These are phyloP conservation scores for Berberis vulgaris DNA, from an alignment of 164 flowering plant species.

Conservation along the genomic window DNA sequence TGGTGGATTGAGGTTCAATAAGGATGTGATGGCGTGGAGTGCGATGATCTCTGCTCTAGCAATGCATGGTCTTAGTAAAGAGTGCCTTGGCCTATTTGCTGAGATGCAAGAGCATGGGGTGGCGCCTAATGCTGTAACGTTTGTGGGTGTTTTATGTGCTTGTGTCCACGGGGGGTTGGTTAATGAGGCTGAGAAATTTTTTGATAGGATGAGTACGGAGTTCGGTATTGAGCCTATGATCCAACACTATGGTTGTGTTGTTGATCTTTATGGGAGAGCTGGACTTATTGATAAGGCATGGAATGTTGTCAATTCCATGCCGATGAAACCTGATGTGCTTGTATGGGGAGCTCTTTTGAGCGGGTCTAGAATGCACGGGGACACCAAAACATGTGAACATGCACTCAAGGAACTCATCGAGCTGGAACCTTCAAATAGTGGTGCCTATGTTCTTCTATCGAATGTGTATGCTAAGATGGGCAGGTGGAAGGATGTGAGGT, in stretches of 20 bases:
- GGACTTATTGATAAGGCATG: constrained; percentile 61
- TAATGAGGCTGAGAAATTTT: constrained; percentile 40
- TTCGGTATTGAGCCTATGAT: constrained; percentile 54
- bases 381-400: constrained; percentile 41
- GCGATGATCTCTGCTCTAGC: constrained; percentile 68
- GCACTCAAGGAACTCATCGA: constrained; percentile 35
- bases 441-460: constrained; percentile 51
- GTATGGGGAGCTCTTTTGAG: constrained; percentile 70
- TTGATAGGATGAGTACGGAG: constrained; percentile 48
- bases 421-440: constrained; percentile 24
- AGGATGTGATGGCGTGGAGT: constrained; percentile 77
- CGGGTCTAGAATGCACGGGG: constrained; percentile 44
- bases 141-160: constrained; percentile 61
- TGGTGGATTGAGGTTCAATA: constrained; percentile 32
- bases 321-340: constrained; percentile 52
- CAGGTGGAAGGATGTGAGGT: constrained; percentile 50
- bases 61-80: constrained; percentile 44
- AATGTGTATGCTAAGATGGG: constrained; percentile 51
- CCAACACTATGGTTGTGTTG: constrained; percentile 76
- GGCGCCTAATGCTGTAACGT: constrained; percentile 50
- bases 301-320: constrained; percentile 54
- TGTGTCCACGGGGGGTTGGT: constrained; percentile 71
- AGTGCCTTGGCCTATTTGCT: constrained; percentile 45
- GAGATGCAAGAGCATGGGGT: constrained; percentile 35
- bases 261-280: constrained; percentile 67